Percentiles rank a stretch among this genome's conserved stretches.
phyloP scores from a whole-genome alignment of 2,329 filamentous ascomycete genomes.

The Sporothrix pseudoabietina region DNA sequence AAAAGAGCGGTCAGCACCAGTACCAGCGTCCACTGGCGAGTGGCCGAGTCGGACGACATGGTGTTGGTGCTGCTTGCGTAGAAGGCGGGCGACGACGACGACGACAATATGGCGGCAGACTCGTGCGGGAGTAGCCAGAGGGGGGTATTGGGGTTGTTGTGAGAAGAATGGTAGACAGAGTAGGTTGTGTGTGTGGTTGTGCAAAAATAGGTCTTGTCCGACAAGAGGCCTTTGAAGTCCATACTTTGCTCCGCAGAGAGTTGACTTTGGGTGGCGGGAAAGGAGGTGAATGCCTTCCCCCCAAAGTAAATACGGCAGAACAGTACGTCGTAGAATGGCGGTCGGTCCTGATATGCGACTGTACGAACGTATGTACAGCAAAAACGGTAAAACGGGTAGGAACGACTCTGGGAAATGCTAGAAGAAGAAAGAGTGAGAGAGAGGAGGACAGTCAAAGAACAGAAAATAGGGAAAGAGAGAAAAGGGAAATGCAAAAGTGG shows the following conservation, averaged over 20 bases:
- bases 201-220: slow-evolving; percentile 21
- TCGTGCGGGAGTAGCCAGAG: slow-evolving; percentile 7
- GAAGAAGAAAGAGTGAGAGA: background rate
- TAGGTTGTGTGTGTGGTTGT: slow-evolving; percentile 8
- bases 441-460: background rate
- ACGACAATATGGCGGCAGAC: background rate
- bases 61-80: slow-evolving; percentile 29
- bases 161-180: background rate
- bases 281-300: background rate
- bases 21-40: slow-evolving; percentile 59
- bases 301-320: slow-evolving; percentile 19
- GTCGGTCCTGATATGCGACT: slow-evolving; percentile 4
- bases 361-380: background rate
- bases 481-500: slow-evolving; percentile 14
- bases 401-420: background rate
- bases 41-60: slow-evolving; percentile 57
- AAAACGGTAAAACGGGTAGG: slow-evolving; percentile 9
- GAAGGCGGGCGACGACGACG: background rate
- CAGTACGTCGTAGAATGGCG: background rate
- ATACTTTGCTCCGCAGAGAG: background rate
- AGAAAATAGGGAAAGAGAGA: background rate
- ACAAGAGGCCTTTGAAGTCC: slow-evolving; percentile 19
- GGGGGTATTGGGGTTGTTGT: background rate
- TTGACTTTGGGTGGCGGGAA: background rate
- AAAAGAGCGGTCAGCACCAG: slow-evolving; percentile 60